Evolutionary conservation across 2,329 filamentous ascomycete genomes (phyloP).

Genomic region (Penicillium sp.): DNA sequence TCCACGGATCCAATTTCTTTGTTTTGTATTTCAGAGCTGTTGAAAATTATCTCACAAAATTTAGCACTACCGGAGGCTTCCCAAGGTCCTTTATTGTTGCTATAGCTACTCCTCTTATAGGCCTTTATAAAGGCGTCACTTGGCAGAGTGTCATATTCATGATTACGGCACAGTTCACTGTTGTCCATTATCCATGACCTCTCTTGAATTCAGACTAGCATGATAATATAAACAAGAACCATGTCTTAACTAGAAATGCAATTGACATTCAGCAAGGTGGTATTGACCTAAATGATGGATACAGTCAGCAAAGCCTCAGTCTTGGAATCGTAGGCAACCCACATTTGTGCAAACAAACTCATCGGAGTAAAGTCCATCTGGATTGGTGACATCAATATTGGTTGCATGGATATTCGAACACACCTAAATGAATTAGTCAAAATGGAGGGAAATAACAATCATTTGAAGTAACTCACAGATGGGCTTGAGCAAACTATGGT

Average conservation of each 20-base stretch:
- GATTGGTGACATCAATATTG: conserved; percentile 50
- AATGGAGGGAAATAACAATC: background rate
- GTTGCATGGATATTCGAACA: conserved; percentile 50
- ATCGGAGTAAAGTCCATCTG: conserved; percentile 42
- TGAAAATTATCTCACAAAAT: background rate
- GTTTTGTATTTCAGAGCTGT: background rate
- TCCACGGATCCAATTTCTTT: conserved; percentile 45
- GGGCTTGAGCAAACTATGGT: conserved; percentile 51
- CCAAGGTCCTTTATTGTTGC: background rate
- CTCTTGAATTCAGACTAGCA: background rate
- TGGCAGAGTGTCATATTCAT: background rate
- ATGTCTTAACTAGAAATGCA: background rate
- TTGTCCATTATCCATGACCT: background rate
- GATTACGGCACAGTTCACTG: background rate
- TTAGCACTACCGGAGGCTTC: background rate
- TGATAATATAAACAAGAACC: background rate
- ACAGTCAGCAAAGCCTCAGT: background rate
- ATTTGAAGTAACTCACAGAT: conserved; percentile 41
- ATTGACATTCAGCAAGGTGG: background rate
- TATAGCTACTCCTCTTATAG: background rate
- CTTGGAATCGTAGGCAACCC: conserved; percentile 3
- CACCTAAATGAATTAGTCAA: conserved; percentile 19
- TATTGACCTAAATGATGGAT: background rate
- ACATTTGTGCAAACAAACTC: conserved; percentile 49
- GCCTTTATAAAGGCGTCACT: background rate